Evolutionary conservation across 2,329 filamentous ascomycete genomes (phyloP).

Genomic region (Elsinoe ampelina): DNA sequence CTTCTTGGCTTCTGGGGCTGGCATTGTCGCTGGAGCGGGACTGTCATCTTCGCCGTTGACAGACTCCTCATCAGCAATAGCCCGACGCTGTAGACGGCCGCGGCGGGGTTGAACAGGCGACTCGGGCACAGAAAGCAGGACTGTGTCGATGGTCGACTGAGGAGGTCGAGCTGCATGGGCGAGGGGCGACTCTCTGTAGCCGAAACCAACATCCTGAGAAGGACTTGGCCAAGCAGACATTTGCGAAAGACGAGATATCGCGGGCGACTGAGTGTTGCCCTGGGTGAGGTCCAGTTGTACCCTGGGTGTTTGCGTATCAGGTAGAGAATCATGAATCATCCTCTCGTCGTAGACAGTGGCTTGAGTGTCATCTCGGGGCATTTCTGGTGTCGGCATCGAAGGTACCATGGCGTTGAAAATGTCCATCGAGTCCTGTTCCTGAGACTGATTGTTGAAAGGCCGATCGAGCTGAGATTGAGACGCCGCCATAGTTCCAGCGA

Average conservation of each 20-base stretch:
- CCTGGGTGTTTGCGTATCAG: slow-evolving; percentile 21
- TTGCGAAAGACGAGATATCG: slow-evolving; percentile 43
- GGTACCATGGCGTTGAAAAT: slow-evolving; percentile 23
- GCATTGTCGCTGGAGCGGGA: slow-evolving; percentile 9
- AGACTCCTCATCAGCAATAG: slow-evolving; percentile 27
- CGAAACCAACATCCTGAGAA: slow-evolving; percentile 74
- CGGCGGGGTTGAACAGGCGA: slow-evolving; percentile 52
- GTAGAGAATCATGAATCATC: slow-evolving; percentile 11
- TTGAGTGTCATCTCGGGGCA: slow-evolving; percentile 26
- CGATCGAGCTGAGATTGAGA: slow-evolving; percentile 32
- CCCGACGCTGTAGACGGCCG: slow-evolving; percentile 39
- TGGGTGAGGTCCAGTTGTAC: neutral
- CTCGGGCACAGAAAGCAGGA: slow-evolving; percentile 48
- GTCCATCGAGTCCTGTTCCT: slow-evolving; percentile 39
- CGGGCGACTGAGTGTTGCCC: slow-evolving; percentile 10
- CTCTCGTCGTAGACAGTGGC: slow-evolving; percentile 27
- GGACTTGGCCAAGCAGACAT: slow-evolving; percentile 61
- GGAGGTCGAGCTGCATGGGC: slow-evolving; percentile 46
- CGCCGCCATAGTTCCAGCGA: slow-evolving; percentile 75
- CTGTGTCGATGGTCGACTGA: slow-evolving; percentile 61
- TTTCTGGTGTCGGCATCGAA: slow-evolving; percentile 22
- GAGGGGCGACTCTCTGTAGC: slow-evolving; percentile 31
- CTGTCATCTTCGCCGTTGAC: slow-evolving; percentile 37
- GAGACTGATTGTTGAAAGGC: slow-evolving; percentile 28
- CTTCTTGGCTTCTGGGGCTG: slow-evolving; percentile 27